Conservation (phyloP, 1,139 yeast species). For the Cylindricascospora bacillispora region DNA sequence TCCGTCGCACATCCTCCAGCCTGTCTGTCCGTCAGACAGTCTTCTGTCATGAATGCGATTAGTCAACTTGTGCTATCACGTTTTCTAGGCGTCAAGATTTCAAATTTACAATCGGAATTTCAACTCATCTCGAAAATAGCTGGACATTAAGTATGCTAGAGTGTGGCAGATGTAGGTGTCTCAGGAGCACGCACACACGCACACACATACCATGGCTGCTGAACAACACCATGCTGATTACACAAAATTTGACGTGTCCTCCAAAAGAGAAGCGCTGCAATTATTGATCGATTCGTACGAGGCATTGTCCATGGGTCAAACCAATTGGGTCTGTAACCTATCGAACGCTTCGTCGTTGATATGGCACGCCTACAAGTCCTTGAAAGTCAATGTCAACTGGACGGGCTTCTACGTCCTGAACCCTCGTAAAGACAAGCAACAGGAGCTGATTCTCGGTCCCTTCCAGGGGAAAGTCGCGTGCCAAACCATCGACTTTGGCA, state of each 20-base stretch:
- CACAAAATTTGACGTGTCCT: constrained; percentile 32
- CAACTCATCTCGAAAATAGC: too few relatives aligned
- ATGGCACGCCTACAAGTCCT: constrained; percentile 75
- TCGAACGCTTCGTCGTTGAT: constrained; percentile 75
- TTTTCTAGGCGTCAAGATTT: too few relatives aligned
- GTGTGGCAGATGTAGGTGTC: too few relatives aligned
- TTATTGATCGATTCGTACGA: constrained; percentile 46
- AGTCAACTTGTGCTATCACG: too few relatives aligned
- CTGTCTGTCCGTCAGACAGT: too few relatives aligned
- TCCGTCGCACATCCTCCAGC: too few relatives aligned
- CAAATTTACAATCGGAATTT: too few relatives aligned
- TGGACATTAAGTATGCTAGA: too few relatives aligned
- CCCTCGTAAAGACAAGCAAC: constrained; percentile 17
- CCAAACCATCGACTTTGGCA: constrained; percentile 62
- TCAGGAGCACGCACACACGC: too few relatives aligned
- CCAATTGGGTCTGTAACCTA: constrained; percentile 80
- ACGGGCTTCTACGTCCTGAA: constrained; percentile 66
- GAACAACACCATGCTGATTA: constrained; percentile 53
- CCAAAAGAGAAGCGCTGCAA: constrained; percentile 48
- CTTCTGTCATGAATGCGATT: too few relatives aligned
- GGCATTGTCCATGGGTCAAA: constrained; percentile 49
- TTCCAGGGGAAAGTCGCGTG: constrained; percentile 97
- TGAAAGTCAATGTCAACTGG: constrained; percentile 64
- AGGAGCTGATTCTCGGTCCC: constrained; percentile 67
- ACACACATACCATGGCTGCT: constrained; percentile 10